Percentiles rank a stretch among this genome's conserved stretches.
Conservation (phyloP, 768 basidiomycete genomes). For the Boletus rubescentipes region DNA sequence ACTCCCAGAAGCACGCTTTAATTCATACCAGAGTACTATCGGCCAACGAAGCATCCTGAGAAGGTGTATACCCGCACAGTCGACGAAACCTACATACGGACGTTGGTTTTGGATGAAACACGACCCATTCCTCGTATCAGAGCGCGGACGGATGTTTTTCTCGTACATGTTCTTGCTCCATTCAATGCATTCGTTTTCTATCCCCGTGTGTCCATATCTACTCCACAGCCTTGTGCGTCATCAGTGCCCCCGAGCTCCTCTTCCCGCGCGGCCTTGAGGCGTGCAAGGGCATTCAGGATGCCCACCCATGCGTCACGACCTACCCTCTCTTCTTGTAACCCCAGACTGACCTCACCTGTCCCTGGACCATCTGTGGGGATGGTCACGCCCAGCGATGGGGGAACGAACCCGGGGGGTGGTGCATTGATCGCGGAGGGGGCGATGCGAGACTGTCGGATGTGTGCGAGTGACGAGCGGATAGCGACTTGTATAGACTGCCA, state of each 20-base stretch:
- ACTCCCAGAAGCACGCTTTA: slow-evolving; percentile 1
- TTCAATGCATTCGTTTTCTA: slow-evolving; percentile 5
- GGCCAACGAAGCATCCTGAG: slow-evolving; percentile 17
- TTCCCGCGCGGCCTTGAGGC: slow-evolving; percentile 53
- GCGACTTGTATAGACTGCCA: slow-evolving; percentile 70
- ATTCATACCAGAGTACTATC: slow-evolving; percentile 22
- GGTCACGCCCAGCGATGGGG: slow-evolving; percentile 77
- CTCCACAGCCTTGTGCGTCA: slow-evolving; percentile 15
- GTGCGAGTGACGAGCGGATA: slow-evolving; percentile 76
- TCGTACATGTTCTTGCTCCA: slow-evolving; percentile 11
- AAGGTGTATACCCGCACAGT: slow-evolving; percentile 24
- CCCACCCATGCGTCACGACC: slow-evolving; percentile 79
- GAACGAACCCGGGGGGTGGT: slow-evolving; percentile 68
- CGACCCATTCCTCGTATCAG: slow-evolving; percentile 10
- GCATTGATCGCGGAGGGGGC: slow-evolving; percentile 88
- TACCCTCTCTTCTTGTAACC: slow-evolving; percentile 74
- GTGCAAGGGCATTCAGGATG: slow-evolving; percentile 63
- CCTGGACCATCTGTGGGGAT: slow-evolving; percentile 44
- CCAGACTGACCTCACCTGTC: slow-evolving; percentile 44
- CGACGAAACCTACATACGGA: slow-evolving; percentile 3
- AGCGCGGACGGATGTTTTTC: slow-evolving; percentile 19
- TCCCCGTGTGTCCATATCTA: slow-evolving; percentile 22
- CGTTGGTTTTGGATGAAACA: background rate
- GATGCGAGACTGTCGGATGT: slow-evolving; percentile 78
- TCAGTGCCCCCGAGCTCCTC: slow-evolving; percentile 11